Conservation (phyloP, 139 green algal species). For the Haematococcus lacustris region DNA sequence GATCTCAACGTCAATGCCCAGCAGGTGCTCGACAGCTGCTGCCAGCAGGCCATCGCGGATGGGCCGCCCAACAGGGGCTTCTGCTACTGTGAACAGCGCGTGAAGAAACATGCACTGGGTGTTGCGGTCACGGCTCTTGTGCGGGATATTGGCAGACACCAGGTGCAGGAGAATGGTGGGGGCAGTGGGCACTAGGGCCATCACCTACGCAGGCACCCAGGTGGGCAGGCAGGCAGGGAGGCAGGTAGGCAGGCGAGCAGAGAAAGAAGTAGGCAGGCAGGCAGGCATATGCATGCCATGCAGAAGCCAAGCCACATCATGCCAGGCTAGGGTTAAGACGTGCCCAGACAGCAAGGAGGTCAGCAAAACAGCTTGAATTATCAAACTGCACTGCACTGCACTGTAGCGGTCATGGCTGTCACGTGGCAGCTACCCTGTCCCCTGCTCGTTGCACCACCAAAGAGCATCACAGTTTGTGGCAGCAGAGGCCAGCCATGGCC, state of each 20-base stretch:
- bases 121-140: constrained; percentile 58
- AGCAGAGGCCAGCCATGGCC: no score
- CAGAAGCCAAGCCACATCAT: neutral
- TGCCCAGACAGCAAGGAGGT: neutral
- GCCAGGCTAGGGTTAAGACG: neutral
- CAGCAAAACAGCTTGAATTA: neutral
- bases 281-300: neutral
- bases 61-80: constrained; percentile 34
- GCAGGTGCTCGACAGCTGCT: constrained; percentile 62
- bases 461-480: no score
- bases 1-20: constrained; percentile 79
- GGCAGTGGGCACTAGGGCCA: constrained; percentile 64
- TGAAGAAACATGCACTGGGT: constrained; percentile 69
- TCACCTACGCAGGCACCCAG: constrained; percentile 28
- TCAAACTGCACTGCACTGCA: neutral
- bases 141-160: constrained; percentile 47
- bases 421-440: no score
- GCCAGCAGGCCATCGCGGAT: constrained; percentile 59
- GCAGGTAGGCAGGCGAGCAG: no score
- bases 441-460: neutral
- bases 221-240: no score
- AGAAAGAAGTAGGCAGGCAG: no score
- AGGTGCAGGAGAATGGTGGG: constrained; percentile 45
- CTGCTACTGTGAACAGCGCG: constrained; percentile 48
- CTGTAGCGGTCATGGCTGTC: no score